phyloP scores from a whole-genome alignment of 768 basidiomycete genomes.

The Tulasnella sp. region DNA sequence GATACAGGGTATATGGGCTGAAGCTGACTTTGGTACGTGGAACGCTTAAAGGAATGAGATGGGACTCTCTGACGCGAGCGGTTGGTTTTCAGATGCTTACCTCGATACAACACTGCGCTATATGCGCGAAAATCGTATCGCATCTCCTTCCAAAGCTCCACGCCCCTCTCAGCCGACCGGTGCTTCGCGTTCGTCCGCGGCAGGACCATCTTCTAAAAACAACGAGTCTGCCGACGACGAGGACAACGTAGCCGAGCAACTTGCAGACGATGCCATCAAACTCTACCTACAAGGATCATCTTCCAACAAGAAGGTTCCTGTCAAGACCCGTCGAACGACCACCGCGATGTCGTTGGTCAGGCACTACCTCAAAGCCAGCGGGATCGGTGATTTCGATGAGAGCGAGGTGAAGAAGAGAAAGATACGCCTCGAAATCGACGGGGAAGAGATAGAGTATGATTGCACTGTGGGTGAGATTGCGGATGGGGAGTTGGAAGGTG shows the following conservation, averaged over 20 bases:
- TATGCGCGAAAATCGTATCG: neutral
- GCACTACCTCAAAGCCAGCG: neutral
- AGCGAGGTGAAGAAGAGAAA: neutral
- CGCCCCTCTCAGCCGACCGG: neutral
- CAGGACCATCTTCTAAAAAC: neutral
- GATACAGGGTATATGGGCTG: constrained; percentile 2
- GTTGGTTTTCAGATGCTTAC: neutral
- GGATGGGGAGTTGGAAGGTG: constrained; percentile 11
- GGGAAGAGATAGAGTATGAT: constrained; percentile 3
- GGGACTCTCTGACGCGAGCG: neutral
- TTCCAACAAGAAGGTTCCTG: neutral
- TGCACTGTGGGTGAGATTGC: neutral
- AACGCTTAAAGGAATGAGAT: neutral
- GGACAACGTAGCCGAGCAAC: neutral
- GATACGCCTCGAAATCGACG: constrained; percentile 4
- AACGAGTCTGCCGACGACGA: neutral
- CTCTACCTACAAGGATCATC: neutral
- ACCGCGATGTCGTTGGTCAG: neutral
- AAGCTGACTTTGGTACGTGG: constrained; percentile 11
- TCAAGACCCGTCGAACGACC: constrained; percentile 8
- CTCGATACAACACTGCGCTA: constrained; percentile 9
- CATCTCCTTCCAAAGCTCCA: neutral
- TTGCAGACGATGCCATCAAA: neutral
- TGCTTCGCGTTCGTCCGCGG: neutral
- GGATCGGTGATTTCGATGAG: neutral